A percentile compares a stretch with the other conserved stretches of the same genome.
Evolutionary conservation across 2,329 filamentous ascomycete genomes (phyloP).

Genomic region (Aspergillus alliaceus): DNA sequence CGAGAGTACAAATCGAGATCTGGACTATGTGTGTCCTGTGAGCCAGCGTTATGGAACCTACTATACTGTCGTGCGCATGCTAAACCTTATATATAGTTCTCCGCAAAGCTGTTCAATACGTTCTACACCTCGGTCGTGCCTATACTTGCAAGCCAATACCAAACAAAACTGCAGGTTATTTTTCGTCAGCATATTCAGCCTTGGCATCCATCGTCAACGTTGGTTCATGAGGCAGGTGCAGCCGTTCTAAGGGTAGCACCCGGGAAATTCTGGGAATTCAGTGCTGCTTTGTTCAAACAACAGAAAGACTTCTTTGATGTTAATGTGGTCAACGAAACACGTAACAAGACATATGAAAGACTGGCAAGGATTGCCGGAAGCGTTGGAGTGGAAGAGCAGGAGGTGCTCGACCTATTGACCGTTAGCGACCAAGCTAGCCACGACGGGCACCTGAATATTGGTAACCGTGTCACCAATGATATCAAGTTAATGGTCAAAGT

Average conservation of each 20-base stretch:
- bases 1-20: constrained; percentile 47
- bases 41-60: constrained; percentile 8
- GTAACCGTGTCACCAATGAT: constrained; percentile 81
- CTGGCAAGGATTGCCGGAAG: constrained; percentile 70
- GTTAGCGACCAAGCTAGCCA: constrained; percentile 66
- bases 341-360: constrained; percentile 80
- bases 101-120: constrained; percentile 73
- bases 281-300: constrained; percentile 63
- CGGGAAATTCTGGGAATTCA: constrained; percentile 78
- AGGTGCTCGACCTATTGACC: constrained; percentile 67
- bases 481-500: constrained; percentile 82
- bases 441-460: constrained; percentile 71
- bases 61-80: background rate
- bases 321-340: constrained; percentile 75
- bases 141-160: constrained; percentile 60
- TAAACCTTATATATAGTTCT: constrained; percentile 49
- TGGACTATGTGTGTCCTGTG: constrained; percentile 87
- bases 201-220: constrained; percentile 86
- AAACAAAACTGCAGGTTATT: constrained; percentile 67
- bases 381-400: constrained; percentile 69
- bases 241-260: constrained; percentile 73
- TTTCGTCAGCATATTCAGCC: constrained; percentile 92
- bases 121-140: constrained; percentile 67
- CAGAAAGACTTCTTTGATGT: constrained; percentile 84
- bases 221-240: constrained; percentile 70